phyloP scores from a whole-genome alignment of 2,329 filamentous ascomycete genomes.

The Thielaviopsis punctulata region DNA sequence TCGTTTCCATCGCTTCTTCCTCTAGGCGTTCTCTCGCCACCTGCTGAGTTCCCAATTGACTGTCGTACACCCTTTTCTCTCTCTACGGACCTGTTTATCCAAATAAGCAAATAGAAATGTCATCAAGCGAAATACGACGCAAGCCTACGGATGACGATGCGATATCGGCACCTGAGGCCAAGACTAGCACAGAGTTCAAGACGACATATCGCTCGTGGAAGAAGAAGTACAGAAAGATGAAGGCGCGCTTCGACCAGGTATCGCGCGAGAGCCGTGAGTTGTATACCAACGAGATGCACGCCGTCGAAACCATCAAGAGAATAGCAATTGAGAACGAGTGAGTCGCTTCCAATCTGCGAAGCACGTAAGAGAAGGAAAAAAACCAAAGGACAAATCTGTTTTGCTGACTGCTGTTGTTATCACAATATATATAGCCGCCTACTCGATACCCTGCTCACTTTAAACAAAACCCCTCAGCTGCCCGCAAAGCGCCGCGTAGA shows the following conservation, averaged over 20 bases:
- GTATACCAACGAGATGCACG: constrained; percentile 66
- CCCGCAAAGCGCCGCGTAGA: constrained; percentile 59
- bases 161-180: constrained; percentile 16
- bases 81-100: not conserved
- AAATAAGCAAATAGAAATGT: constrained; percentile 6
- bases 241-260: constrained; percentile 56
- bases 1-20: too few species aligned
- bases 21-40: too few species aligned
- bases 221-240: constrained; percentile 94
- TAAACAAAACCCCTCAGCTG: constrained; percentile 72
- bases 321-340: constrained; percentile 89
- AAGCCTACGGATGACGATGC: constrained; percentile 5
- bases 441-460: constrained; percentile 72
- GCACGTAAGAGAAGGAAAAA: too few species aligned
- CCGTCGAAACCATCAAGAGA: constrained; percentile 62
- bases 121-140: constrained; percentile 8
- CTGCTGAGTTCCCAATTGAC: too few species aligned
- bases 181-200: constrained; percentile 29
- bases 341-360: constrained; percentile 19
- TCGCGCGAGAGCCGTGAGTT: constrained; percentile 69
- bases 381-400: too few species aligned
- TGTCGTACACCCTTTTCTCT: not conserved
- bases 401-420: not conserved
- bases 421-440: constrained; percentile 44
- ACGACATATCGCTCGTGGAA: constrained; percentile 52